Percentiles rank a stretch among this genome's conserved stretches.
Conservation (phyloP, 2,329 filamentous ascomycete species). For the Dendrostoma leiphaemia region DNA sequence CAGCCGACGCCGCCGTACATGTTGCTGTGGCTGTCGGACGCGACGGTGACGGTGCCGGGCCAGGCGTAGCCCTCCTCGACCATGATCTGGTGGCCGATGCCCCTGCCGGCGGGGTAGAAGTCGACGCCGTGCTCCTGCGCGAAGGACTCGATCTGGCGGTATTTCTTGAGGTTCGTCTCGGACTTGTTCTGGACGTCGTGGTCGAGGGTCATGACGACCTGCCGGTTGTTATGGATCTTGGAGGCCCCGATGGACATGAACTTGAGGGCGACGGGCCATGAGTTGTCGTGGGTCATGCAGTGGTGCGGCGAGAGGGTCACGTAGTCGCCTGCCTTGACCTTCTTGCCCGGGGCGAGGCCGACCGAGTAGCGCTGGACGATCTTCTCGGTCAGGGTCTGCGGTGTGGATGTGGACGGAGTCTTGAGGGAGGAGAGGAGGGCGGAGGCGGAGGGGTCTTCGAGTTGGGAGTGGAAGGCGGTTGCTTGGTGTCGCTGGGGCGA, state of each 20-base stretch:
- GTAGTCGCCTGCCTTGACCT: conserved; percentile 79
- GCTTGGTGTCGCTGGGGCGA: conserved; percentile 29
- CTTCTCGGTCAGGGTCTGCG: conserved; percentile 89
- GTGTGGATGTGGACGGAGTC: conserved; percentile 34
- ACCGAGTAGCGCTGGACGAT: conserved; percentile 80
- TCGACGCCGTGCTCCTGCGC: conserved; percentile 73
- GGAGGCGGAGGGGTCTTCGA: conserved; percentile 50
- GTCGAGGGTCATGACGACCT: conserved; percentile 81
- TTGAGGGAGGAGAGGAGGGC: conserved; percentile 54
- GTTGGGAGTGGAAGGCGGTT: conserved; percentile 63
- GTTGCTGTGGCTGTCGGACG: conserved; percentile 74
- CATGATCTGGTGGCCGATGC: conserved; percentile 92
- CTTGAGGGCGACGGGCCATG: conserved; percentile 54
- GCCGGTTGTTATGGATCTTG: conserved; percentile 66
- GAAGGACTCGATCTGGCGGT: conserved; percentile 77
- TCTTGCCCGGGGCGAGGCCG: conserved; percentile 72
- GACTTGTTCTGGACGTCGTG: conserved; percentile 86
- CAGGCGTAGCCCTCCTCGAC: conserved; percentile 74
- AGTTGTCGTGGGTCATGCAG: conserved; percentile 78
- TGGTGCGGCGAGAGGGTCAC: conserved; percentile 69
- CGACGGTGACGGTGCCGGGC: conserved; percentile 82
- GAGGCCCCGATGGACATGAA: conserved; percentile 82
- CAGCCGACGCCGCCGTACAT: conserved; percentile 80
- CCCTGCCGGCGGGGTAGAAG: conserved; percentile 74
- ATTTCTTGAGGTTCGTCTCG: conserved; percentile 79